These are phyloP conservation scores for Kluyveromyces lactis DNA, from an alignment of 805 yeast genomes.

Conservation along the genomic window DNA sequence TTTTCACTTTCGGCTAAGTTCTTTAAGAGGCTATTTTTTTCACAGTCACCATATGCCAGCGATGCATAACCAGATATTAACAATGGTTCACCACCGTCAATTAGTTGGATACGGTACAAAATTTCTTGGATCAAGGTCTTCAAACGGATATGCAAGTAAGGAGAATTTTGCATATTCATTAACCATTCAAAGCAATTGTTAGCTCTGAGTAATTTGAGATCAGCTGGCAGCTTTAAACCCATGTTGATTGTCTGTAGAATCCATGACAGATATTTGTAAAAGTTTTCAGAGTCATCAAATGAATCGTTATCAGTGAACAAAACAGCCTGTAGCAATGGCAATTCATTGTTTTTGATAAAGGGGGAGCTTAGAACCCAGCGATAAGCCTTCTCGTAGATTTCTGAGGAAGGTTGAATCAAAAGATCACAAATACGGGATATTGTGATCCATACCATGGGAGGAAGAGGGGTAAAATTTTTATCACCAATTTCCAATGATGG, in stretches of 20 bases:
- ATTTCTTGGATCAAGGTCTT: slow-evolving; percentile 35
- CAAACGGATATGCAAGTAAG: slow-evolving; percentile 36
- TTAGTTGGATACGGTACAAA: slow-evolving; percentile 39
- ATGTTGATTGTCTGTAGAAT: slow-evolving; percentile 40
- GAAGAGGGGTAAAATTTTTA: slow-evolving; percentile 16
- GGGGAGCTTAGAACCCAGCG: slow-evolving; percentile 52
- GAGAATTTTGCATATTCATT: slow-evolving; percentile 44
- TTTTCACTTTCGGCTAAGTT: slow-evolving; percentile 9
- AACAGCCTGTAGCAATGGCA: slow-evolving; percentile 35
- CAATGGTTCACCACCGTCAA: slow-evolving; percentile 50
- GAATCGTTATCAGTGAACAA: slow-evolving; percentile 20
- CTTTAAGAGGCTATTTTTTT: slow-evolving; percentile 8
- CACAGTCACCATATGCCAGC: slow-evolving; percentile 32
- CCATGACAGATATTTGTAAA: slow-evolving; percentile 61
- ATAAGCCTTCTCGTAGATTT: slow-evolving; percentile 60
- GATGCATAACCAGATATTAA: slow-evolving; percentile 52
- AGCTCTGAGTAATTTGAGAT: slow-evolving; percentile 44
- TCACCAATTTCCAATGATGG: slow-evolving; percentile 11
- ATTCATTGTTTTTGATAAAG: slow-evolving; percentile 31
- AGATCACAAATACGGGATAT: slow-evolving; percentile 50
- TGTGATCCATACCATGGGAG: slow-evolving; percentile 46
- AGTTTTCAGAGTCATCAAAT: slow-evolving; percentile 37
- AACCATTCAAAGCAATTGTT: slow-evolving; percentile 62
- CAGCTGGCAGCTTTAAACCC: slow-evolving; percentile 42
- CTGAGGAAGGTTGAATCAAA: slow-evolving; percentile 61